Base-by-base conservation (phyloP, 208 protist genomes). In the Leishmania gerbilli region DNA sequence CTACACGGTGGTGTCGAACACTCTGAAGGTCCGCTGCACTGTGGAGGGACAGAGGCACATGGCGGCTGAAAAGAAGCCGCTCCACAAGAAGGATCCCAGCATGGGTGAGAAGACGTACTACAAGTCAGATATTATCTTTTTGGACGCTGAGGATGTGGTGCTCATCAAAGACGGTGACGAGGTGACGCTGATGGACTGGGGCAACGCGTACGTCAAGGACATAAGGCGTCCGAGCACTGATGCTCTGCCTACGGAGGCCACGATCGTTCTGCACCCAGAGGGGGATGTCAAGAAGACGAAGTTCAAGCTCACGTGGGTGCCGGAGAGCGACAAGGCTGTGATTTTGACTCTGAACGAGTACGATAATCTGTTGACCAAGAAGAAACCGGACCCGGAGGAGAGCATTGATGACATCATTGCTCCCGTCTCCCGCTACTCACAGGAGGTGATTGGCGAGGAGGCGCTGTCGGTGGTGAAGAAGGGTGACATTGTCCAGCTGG, bases 111-210 rank as follows among this genome's bases (percentile, higher is more conserved):
- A 99, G 89, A 92, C 79, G 19, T 96, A 91, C 79, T 96, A 89
- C 88, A 96, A 96, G 84, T 94, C 91, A 19, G 86, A 93, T 81
- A 88, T 92, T 17, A 91, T 99, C 58, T 93, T 97, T 71, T 78
- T 99, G 7, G 98, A 99, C 85, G 82, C 84, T 21, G 93, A 98
- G 75, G 99, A 99, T 85, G 98, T 98, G 21, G 89, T 83, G 6
- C 83, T 93, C 67, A 58, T 99, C 65, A 93, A 97, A 67, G 95
- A 97, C 0, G 95, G 95, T 71, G 99, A 99, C 40, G 98, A 99
- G 86, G 92, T 99, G 71, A 99, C 99, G 8, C 91, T 99, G 47
- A 99, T 99, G 98, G 91, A 99, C 85, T 99, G 99, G 99, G 98
- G 99, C 83, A 99, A 99, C 89, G 93, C 94, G 9, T 97, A 97